These are phyloP conservation scores for Sphenostylis stenocarpa DNA, from an alignment of 306 rosid genomes.

Conservation along the genomic window DNA sequence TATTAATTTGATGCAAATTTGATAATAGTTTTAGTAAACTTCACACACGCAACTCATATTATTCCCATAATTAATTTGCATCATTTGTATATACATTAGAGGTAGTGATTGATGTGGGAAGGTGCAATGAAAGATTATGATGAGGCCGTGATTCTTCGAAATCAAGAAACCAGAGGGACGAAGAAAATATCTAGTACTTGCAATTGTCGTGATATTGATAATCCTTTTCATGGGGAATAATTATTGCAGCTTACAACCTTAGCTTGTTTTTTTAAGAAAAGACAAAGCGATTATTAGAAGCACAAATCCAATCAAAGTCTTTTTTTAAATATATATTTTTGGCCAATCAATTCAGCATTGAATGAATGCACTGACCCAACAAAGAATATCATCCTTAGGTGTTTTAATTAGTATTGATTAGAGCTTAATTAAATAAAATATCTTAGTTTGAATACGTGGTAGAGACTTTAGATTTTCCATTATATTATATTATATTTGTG, in stretches of 20 bases:
- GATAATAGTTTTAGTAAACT: not conserved
- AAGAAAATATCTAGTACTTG: not conserved
- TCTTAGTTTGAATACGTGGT: too few species aligned
- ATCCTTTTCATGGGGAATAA: not conserved
- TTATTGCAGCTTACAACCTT: not conserved
- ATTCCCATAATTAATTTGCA: not conserved
- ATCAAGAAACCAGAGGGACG: not conserved
- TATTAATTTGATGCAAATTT: too few species aligned
- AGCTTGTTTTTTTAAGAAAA: not conserved
- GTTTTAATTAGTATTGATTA: not conserved
- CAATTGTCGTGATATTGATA: not conserved
- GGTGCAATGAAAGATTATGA: not conserved
- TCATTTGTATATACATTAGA: not conserved
- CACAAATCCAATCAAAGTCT: not conserved
- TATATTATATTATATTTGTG: not conserved
- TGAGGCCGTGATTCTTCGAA: not conserved
- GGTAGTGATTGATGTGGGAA: not conserved
- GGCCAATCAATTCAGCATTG: conserved; percentile 17
- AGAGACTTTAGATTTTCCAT: not conserved
- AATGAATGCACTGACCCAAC: not conserved
- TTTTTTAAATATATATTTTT: conserved; percentile 3
- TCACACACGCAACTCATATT: not conserved
- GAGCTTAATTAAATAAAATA: not conserved
- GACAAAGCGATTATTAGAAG: conserved; percentile 4
- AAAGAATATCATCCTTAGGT: not conserved